Base-by-base conservation (phyloP, 2,329 filamentous ascomycete species). In the Cladorrhinum sp. region DNA sequence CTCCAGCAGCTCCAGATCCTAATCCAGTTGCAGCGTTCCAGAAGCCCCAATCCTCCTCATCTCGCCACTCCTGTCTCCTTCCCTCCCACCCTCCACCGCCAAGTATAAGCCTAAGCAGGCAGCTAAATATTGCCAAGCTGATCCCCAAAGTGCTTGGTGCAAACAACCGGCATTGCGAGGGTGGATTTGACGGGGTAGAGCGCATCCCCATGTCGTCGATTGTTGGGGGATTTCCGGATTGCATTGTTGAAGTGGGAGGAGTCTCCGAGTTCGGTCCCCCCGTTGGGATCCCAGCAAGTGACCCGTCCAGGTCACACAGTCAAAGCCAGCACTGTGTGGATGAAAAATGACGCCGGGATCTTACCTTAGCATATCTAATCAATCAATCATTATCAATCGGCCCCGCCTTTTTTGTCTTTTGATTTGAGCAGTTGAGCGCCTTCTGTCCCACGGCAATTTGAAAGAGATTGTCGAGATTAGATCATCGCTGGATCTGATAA, bases 301-400 rank as follows among this genome's bases (percentile, higher is more conserved):
- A 12, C 10, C 26, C 14, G 23, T 33, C 16, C n/a, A 20, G n/a
- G 39, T 16, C 23, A 24, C 33, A 59, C 57, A 48, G 30, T 28
- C 16, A 7, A 5, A 10, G n/a, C 12, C 8, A 24, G 39, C 42
- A 65, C 60, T n/a, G 63, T 63, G 58, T 52, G 49, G 53, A 33
- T 48, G 24, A 21, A 30, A 51, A 48, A 54, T 28, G 49, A 62
- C 59, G 63, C 64, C n/a, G 64, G 54, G 39, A 46, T 63, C 58
- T 63, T 58, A 62, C 53, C 57, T 55, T 49, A 14, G 23, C 39
- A 57, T 64, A 68, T 69, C 66, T 68, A 67, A 69, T 68, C 63
- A 66, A 68, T 68, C 67, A 68, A 53, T 62, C 49, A 54, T 65
- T 67, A 69, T 69, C 67, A 69, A 68, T 68, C 65, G 56, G 65